Percentiles rank a stretch among this genome's conserved stretches.
phyloP scores from a whole-genome alignment of 495 filamentous ascomycete species.

The Lophiostoma macrostomum region DNA sequence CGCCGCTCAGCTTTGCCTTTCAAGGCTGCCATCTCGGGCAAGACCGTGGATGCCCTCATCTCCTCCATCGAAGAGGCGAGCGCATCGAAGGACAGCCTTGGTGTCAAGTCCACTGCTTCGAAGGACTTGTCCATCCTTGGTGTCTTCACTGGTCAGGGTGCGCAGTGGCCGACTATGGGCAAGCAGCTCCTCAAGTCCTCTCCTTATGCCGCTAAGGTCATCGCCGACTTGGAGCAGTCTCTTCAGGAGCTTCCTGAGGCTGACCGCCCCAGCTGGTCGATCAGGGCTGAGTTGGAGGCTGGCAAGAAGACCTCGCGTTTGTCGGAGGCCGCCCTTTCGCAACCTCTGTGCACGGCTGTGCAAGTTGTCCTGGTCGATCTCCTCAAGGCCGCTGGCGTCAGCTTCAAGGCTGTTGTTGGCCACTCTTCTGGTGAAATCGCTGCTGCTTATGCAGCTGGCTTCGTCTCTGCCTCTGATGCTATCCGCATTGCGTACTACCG shows the following conservation, averaged over 20 bases:
- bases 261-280: constrained; percentile 8
- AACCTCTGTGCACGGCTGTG: constrained; percentile 31
- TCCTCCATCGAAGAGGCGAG: not conserved
- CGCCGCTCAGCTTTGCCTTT: not conserved
- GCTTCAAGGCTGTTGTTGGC: constrained; percentile 9
- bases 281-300: not conserved
- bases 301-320: not conserved
- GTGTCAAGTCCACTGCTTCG: not conserved
- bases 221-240: no score
- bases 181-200: constrained; percentile 28
- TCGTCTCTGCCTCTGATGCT: constrained; percentile 41
- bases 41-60: not conserved
- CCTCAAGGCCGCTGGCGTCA: not conserved
- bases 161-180: constrained; percentile 20
- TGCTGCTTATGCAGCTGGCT: constrained; percentile 16
- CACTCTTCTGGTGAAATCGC: constrained; percentile 23
- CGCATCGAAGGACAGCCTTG: not conserved
- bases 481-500: constrained; percentile 44
- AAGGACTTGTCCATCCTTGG: not conserved
- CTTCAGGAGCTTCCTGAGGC: no score
- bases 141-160: constrained; percentile 7
- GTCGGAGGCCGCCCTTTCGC: constrained; percentile 28
- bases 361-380: constrained; percentile 33
- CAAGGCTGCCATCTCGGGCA: not conserved
- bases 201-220: no score